A percentile compares a stretch with the other conserved stretches of the same genome.
These are phyloP conservation scores for Graphilbum sp. DNA, from an alignment of 2,329 filamentous ascomycete genomes.

Conservation along the genomic window DNA sequence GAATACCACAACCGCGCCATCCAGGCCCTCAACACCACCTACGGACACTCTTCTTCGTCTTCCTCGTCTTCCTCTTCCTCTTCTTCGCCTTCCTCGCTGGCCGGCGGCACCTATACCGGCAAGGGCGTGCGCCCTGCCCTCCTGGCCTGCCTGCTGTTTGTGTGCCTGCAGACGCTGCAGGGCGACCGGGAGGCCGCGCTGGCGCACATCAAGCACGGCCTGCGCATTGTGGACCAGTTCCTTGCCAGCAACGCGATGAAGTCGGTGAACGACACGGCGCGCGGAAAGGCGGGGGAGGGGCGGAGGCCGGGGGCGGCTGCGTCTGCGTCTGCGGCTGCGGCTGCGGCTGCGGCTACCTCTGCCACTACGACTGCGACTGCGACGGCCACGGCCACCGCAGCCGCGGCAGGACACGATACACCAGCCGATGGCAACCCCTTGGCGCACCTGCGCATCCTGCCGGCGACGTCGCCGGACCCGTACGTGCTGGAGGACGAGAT, in stretches of 20 bases:
- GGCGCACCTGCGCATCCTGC: neutral
- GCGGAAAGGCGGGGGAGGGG: no score
- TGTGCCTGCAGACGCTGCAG: constrained; percentile 21
- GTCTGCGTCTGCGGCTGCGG: neutral
- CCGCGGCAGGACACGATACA: no score
- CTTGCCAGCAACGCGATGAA: constrained; percentile 6
- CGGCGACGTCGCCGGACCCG: constrained; percentile 7
- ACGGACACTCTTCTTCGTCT: no score
- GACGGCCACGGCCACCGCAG: no score
- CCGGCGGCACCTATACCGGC: neutral
- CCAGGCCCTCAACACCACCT: constrained; percentile 8
- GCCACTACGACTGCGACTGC: no score
- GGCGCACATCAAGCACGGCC: constrained; percentile 20
- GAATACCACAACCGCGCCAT: constrained; percentile 19
- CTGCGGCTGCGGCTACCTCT: no score
- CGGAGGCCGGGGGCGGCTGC: no score
- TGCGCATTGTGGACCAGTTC: constrained; percentile 20
- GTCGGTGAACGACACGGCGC: no score
- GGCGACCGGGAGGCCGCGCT: constrained; percentile 18
- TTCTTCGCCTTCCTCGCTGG: no score
- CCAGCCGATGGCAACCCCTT: neutral
- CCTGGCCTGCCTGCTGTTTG: constrained; percentile 20
- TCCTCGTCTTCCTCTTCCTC: no score
- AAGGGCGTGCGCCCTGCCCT: constrained; percentile 15
- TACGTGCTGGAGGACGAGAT: constrained; percentile 14